Conservation (phyloP, 2,329 filamentous ascomycete genomes). For the Geosmithia putterillii region DNA sequence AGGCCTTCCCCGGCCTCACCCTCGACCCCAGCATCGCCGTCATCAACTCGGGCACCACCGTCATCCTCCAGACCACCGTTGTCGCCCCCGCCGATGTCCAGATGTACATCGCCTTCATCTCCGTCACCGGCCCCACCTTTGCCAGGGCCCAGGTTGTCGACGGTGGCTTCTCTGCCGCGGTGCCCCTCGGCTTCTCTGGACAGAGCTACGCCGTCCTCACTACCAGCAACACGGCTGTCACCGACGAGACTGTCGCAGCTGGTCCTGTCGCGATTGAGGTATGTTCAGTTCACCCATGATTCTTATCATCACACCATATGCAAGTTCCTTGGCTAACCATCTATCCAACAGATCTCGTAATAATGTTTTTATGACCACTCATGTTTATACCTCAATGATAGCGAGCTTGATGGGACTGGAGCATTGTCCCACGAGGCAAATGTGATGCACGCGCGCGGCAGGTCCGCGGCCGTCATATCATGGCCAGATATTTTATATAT, state of each 20-base stretch:
- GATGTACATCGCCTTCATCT: constrained; percentile 21
- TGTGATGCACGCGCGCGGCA: neutral
- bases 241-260: constrained; percentile 22
- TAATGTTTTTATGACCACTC: too few species aligned
- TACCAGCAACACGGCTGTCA: constrained; percentile 18
- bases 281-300: too few species aligned
- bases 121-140: constrained; percentile 12
- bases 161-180: constrained; percentile 9
- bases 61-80: constrained; percentile 14
- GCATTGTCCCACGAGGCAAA: neutral
- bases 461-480: too few species aligned
- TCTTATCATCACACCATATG: too few species aligned
- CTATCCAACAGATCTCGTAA: too few species aligned
- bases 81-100: constrained; percentile 9
- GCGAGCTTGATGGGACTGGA: neutral
- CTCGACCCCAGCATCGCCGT: constrained; percentile 9
- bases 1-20: constrained; percentile 40
- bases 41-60: constrained; percentile 10
- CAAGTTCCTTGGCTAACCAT: too few species aligned
- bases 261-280: constrained; percentile 22
- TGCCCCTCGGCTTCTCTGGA: constrained; percentile 17
- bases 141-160: constrained; percentile 9
- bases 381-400: neutral
- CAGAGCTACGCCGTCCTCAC: constrained; percentile 27
- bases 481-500: too few species aligned